Conservation (phyloP, 495 filamentous ascomycete species). For the Neohortaea acidophila region DNA sequence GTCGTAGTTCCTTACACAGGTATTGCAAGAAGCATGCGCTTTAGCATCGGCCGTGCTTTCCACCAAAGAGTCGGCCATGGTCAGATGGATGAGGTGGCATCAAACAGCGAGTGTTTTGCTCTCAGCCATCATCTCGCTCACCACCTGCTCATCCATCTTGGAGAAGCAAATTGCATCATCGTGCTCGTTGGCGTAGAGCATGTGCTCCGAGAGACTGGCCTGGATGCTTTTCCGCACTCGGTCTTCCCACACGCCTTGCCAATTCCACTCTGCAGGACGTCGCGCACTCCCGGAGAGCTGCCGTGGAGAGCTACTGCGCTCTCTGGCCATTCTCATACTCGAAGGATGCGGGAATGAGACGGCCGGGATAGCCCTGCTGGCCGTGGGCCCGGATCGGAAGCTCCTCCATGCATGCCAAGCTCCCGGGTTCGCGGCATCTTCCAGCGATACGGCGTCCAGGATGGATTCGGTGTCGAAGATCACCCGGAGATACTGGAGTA, state of each 20-base stretch:
- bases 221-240: constrained; percentile 62
- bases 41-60: too few relatives aligned
- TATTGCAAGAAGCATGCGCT: too few relatives aligned
- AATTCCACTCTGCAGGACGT: constrained; percentile 75
- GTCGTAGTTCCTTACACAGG: too few relatives aligned
- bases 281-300: constrained; percentile 27
- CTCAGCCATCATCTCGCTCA: neutral
- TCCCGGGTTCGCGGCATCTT: constrained; percentile 70
- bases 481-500: constrained; percentile 67
- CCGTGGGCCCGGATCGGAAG: constrained; percentile 2
- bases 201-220: constrained; percentile 58
- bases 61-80: too few relatives aligned
- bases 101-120: too few relatives aligned
- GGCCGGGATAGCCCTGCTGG: neutral
- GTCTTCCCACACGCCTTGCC: constrained; percentile 88
- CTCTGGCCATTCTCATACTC: neutral
- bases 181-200: constrained; percentile 52
- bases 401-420: constrained; percentile 22
- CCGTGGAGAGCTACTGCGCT: constrained; percentile 1
- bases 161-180: constrained; percentile 49
- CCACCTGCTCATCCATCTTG: neutral
- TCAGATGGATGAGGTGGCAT: too few relatives aligned
- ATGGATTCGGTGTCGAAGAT: constrained; percentile 63
- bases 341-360: neutral
- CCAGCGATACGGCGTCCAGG: constrained; percentile 62